Evolutionary conservation across 2,329 filamentous ascomycete genomes (phyloP), one percentile per base, ranked within the genome.

Genomic region (Colletotrichum graminicola): DNA sequence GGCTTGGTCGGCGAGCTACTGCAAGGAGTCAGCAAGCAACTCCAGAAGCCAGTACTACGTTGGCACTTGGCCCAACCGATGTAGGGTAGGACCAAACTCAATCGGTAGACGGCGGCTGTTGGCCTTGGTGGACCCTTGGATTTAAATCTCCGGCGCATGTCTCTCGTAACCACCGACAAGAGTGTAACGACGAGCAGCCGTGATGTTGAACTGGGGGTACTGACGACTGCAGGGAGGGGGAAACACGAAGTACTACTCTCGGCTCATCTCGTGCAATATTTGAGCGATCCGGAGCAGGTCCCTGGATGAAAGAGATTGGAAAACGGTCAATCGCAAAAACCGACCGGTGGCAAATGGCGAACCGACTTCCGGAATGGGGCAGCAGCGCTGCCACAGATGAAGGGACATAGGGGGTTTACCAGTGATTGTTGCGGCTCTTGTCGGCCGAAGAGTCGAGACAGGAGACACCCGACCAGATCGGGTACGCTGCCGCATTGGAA

Each of bases 91-190:
- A 60, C 49, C 36, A 39, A 57, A 62, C 45, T 67, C 41, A 62
- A 67, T 71, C 64, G 45, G 52, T 23, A 29, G 39, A 62, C 11
- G 34, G 54, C 43, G 32, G 62, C 41, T 34, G 45, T 34, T 36
- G 43, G 8, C 47, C 32, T 11, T 26, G 26, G 65, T 64, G 65
- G 65, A 64, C 69, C 69, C 45, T 63, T 56, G 62, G 34, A 55
- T 60, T 71, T 60, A 64, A 71, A 69, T 71, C 45, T 64, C 65
- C 69, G 65, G 60, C 52, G 59, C 47, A 55, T 69, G 65, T 71
- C 55, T 59, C 68, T 68, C 52, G 52, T 39, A 18, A 43, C 26
- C 12, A 62, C 43, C 51, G 61, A 55, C 55, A 21, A 49, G n/a
- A 29, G 29, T 36, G 54, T 36, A 41, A 41, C 39, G 41, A 16